Conservation (phyloP, 331 rosid species). For the Acacia concinna region DNA sequence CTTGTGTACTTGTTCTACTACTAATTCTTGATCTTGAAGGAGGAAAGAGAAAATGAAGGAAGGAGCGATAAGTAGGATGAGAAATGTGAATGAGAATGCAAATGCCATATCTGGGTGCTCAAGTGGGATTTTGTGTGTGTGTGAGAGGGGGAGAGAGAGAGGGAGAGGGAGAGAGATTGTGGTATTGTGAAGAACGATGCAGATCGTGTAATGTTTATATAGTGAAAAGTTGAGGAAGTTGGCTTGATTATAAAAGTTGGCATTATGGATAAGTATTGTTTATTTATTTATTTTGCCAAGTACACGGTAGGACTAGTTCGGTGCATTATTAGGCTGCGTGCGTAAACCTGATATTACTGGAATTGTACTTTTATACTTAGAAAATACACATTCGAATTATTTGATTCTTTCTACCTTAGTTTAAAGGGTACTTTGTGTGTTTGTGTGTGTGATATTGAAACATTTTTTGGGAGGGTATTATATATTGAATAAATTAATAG, state of each 20-base stretch:
- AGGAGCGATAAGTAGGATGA: neutral
- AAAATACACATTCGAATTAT: neutral
- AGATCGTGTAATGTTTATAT: slow-evolving; percentile 34
- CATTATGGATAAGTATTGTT: neutral
- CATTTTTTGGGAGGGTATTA: neutral
- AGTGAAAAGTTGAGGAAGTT: slow-evolving; percentile 25
- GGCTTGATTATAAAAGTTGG: neutral
- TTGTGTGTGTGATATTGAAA: neutral
- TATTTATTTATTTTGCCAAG: neutral
- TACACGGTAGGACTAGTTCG: neutral
- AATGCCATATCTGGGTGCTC: neutral
- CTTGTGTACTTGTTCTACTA: neutral
- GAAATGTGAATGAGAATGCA: neutral
- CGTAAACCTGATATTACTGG: neutral
- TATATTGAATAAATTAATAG: neutral
- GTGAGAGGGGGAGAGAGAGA: neutral
- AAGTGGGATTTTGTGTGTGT: neutral
- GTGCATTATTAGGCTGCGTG: neutral
- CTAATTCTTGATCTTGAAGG: neutral
- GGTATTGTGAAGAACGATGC: slow-evolving; percentile 37
- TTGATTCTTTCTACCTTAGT: neutral
- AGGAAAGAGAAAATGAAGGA: neutral
- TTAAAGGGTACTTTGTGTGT: neutral
- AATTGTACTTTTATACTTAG: neutral
- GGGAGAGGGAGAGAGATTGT: neutral